Base-by-base conservation (phyloP, 352 stramenopile genomes). In the Phytophthora kernoviae region DNA sequence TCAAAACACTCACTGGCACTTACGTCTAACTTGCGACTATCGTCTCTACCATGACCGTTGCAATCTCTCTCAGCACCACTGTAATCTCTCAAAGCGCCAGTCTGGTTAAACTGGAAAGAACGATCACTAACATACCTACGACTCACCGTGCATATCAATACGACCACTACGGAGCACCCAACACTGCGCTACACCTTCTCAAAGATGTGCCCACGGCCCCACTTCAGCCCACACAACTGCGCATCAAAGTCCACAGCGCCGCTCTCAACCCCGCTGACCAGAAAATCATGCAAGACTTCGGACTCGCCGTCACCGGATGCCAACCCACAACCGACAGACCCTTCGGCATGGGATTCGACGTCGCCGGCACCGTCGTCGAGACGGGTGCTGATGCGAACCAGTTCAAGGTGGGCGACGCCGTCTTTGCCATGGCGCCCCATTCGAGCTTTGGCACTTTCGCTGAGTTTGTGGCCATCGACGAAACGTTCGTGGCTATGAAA, bases 201-300 rank as follows among this genome's bases (percentile, higher is more conserved):
- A 34, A 33, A 15, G n/a, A 43, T 5, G 59, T 69, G 7, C n/a
- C 37, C 20, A 41, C 48, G n/a, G 21, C 32, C 4, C 6, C 26
- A 11, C 51, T 70, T 12, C 22, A 47, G 15, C 26, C 43, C 0
- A 64, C 49, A 17, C 57, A 87, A 44, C 46, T 89, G 2, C 49
- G 79, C 40, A 56, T 89, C 53, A 73, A 81, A 45, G 77, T 89
- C 9, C 66, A 68, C 37, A 69, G 59, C 17, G 72, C 77, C 4
- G 75, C 65, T 17, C 69, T 86, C 37, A 89, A 89, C 59, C 78
- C 83, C 2, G 69, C 82, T 2, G 83, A 92, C 49, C 84, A 84
- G 52, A 88, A 81, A 66, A 37, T 90, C 11, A 62, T 81, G n/a
- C 56, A 79, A 36, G 41, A 62, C 8, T 58, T 49, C 12, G 60